A percentile compares a stretch with the other conserved stretches of the same genome.
phyloP scores from a whole-genome alignment of 2,329 filamentous ascomycete genomes.

The Microdochium nivale region DNA sequence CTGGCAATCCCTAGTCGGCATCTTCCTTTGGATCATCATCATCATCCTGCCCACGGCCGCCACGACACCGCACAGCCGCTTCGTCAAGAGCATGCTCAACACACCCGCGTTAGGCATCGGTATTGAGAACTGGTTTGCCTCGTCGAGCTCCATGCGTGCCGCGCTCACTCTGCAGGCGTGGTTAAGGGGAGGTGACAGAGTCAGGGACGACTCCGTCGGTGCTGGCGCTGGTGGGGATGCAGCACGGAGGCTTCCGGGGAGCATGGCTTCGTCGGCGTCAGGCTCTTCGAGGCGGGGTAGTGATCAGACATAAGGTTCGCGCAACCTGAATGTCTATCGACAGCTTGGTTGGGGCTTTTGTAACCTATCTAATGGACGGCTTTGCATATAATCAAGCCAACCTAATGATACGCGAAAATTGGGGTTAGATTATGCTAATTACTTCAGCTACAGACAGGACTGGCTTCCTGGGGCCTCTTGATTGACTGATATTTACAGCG shows the following conservation, averaged over 20 bases:
- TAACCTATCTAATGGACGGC: no score
- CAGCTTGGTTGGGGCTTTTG: neutral
- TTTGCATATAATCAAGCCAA: no score
- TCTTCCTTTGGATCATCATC: constrained; percentile 39
- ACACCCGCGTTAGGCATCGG: constrained; percentile 19
- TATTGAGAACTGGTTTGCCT: constrained; percentile 33
- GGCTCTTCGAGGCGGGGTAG: neutral
- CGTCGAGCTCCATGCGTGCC: neutral
- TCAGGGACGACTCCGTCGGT: neutral
- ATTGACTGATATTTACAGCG: no score
- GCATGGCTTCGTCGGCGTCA: neutral
- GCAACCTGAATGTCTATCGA: no score
- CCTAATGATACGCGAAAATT: no score
- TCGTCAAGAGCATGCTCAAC: constrained; percentile 33
- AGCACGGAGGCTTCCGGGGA: neutral
- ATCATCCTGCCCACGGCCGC: constrained; percentile 30
- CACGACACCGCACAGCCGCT: constrained; percentile 28
- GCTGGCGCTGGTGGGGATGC: neutral
- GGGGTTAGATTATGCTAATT: no score
- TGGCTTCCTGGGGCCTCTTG: no score
- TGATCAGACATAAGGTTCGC: neutral
- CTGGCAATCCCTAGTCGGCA: constrained; percentile 37
- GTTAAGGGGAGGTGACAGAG: neutral
- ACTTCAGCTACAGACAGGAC: no score
- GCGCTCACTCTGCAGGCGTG: neutral